A percentile compares a stretch with the other conserved stretches of the same genome.
Conservation (phyloP, 305 asterid species). For the Salvia sclarea region DNA sequence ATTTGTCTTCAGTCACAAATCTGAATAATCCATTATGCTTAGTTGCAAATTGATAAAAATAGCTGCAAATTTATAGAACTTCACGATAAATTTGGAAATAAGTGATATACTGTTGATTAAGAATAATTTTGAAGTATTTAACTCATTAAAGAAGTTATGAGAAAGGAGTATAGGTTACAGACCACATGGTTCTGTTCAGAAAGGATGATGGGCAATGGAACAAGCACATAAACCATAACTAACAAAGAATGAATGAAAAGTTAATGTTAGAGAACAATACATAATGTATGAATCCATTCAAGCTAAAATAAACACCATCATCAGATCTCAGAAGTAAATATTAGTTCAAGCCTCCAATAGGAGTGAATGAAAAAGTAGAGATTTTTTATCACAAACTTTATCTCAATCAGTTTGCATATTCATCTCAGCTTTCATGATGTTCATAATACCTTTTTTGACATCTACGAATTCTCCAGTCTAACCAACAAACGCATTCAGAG, state of each 20-base stretch:
- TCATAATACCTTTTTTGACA: neutral
- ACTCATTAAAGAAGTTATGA: neutral
- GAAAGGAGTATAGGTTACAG: neutral
- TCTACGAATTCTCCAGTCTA: neutral
- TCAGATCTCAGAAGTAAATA: conserved; percentile 13
- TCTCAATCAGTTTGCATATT: conserved; percentile 3
- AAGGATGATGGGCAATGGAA: conserved; percentile 6
- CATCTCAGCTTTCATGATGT: neutral
- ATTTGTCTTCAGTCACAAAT: conserved; percentile 1
- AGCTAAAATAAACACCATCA: neutral
- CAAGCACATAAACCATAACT: neutral
- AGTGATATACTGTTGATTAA: conserved; percentile 1
- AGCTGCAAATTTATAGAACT: no score
- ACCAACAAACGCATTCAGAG: neutral
- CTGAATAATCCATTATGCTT: neutral
- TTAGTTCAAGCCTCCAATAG: conserved; percentile 1
- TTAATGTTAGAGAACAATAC: neutral
- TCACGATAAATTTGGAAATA: neutral
- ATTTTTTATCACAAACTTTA: neutral
- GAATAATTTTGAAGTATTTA: neutral
- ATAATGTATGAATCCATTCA: conserved; percentile 12
- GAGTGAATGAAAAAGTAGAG: conserved; percentile 6
- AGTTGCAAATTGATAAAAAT: neutral
- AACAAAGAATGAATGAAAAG: conserved; percentile 1
- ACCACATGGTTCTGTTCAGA: neutral